Evolutionary conservation across 495 filamentous ascomycete genomes (phyloP).

Genomic region (Friedmanniomyces simplex): DNA sequence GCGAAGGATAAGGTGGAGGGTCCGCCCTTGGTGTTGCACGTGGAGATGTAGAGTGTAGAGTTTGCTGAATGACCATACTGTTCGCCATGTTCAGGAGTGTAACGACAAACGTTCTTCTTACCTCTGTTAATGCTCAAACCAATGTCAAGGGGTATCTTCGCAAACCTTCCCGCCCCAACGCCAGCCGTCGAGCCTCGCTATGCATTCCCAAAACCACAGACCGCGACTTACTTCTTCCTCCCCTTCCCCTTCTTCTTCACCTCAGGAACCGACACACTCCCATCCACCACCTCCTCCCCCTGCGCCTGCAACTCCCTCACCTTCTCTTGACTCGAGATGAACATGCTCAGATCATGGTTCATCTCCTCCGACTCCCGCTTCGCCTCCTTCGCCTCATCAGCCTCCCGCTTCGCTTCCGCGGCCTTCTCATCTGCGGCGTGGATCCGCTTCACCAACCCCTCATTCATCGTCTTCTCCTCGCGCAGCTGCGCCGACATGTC

Average conservation of each 20-base stretch:
- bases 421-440: slow-evolving; percentile 45
- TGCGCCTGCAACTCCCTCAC: slow-evolving; percentile 52
- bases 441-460: slow-evolving; percentile 66
- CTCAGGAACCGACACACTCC: slow-evolving; percentile 44
- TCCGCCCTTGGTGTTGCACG: slow-evolving; percentile 22
- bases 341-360: slow-evolving; percentile 85
- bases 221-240: slow-evolving; percentile 31
- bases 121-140: not conserved
- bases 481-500: slow-evolving; percentile 65
- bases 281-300: slow-evolving; percentile 44
- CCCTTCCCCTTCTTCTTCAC: slow-evolving; percentile 42
- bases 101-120: no score
- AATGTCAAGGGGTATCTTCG: slow-evolving; percentile 11
- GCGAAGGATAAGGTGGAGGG: slow-evolving; percentile 25
- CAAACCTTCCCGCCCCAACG: not conserved
- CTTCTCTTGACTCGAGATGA: slow-evolving; percentile 74
- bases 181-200: not conserved
- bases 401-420: slow-evolving; percentile 30
- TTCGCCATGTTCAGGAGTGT: no score
- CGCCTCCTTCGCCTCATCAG: slow-evolving; percentile 44
- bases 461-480: slow-evolving; percentile 79
- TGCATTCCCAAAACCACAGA: not conserved
- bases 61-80: not conserved
- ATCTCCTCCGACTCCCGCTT: slow-evolving; percentile 63
- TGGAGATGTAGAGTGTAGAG: slow-evolving; percentile 2